A percentile compares a stretch with the other conserved stretches of the same genome.
phyloP scores from a whole-genome alignment of 139 green algal genomes.

The Zygnema cylindricum region DNA sequence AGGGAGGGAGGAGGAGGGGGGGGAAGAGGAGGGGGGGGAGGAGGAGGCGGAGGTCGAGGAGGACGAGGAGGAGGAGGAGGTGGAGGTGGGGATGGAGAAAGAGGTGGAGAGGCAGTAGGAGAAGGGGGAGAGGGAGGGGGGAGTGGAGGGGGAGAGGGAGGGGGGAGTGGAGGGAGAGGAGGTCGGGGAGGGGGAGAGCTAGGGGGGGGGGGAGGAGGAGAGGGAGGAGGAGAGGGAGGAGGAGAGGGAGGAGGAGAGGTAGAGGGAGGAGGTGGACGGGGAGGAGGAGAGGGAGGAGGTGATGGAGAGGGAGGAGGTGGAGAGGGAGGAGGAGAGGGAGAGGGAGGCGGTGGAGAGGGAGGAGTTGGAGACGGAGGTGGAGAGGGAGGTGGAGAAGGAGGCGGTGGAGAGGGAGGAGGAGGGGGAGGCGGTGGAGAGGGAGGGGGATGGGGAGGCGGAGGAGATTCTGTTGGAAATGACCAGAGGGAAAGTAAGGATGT shows the following conservation, averaged over 20 bases:
- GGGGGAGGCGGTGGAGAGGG: not conserved
- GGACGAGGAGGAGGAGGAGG: not conserved
- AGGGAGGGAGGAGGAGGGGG: not conserved
- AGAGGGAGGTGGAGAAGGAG: not conserved
- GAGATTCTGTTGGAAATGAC: not conserved
- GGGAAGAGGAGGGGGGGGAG: not conserved
- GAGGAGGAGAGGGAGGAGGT: too few species aligned
- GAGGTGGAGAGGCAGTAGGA: not conserved
- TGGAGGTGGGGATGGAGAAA: not conserved
- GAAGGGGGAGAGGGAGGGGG: not conserved
- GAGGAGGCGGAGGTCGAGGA: not conserved
- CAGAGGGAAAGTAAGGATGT: too few species aligned
- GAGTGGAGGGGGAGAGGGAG: too few species aligned
- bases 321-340: not conserved
- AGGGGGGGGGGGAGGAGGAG: too few species aligned
- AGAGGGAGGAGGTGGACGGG: not conserved
- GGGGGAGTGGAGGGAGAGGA: not conserved
- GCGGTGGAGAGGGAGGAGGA: not conserved
- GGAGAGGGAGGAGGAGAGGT: not conserved
- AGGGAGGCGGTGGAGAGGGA: not conserved
- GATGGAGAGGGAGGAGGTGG: not conserved
- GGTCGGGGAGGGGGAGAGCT: not conserved
- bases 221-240: not conserved
- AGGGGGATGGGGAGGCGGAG: not conserved
- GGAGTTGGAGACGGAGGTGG: not conserved